Conservation (phyloP, 1,284 basidiomycete species). For the Rhodotorula mucilaginosa region DNA sequence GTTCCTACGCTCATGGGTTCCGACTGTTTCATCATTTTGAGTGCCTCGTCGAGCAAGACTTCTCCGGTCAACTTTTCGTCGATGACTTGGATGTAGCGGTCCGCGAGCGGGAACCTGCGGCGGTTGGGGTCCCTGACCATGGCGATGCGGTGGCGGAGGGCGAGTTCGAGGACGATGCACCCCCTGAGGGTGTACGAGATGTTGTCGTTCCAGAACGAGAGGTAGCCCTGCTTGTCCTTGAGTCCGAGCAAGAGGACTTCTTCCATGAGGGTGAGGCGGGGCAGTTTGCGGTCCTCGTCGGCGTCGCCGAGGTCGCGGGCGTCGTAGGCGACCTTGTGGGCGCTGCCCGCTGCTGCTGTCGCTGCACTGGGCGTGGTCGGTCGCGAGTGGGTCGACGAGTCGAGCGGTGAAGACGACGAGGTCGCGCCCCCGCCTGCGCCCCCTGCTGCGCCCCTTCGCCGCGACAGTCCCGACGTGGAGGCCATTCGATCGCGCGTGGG, state of each 20-base stretch:
- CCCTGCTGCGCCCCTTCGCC: neutral
- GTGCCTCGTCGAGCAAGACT: constrained; percentile 90
- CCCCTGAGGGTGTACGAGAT: constrained; percentile 93
- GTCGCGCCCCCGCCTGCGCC: neutral
- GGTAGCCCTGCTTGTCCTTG: constrained; percentile 66
- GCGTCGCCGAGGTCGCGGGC: constrained; percentile 79
- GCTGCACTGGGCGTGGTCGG: constrained; percentile 11
- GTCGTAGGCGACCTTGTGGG: constrained; percentile 80
- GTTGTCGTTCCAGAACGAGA: constrained; percentile 98
- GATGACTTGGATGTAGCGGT: constrained; percentile 80
- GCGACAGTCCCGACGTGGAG: constrained; percentile 5
- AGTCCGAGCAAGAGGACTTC: constrained; percentile 84
- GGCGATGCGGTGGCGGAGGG: constrained; percentile 81
- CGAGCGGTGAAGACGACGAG: neutral
- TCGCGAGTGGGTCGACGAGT: constrained; percentile 11
- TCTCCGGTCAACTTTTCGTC: constrained; percentile 89
- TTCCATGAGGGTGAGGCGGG: constrained; percentile 91
- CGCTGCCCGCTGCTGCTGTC: neutral
- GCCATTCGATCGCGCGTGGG: neutral
- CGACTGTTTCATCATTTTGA: constrained; percentile 79
- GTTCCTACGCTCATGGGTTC: constrained; percentile 84
- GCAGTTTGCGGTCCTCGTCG: constrained; percentile 71
- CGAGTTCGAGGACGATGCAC: constrained; percentile 91
- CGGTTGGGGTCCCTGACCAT: constrained; percentile 79
- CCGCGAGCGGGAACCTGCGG: constrained; percentile 69